Evolutionary conservation across 108 stramenopile genomes (phyloP), one percentile per base, ranked within the genome.

Genomic region (Skeletonema tropicum): DNA sequence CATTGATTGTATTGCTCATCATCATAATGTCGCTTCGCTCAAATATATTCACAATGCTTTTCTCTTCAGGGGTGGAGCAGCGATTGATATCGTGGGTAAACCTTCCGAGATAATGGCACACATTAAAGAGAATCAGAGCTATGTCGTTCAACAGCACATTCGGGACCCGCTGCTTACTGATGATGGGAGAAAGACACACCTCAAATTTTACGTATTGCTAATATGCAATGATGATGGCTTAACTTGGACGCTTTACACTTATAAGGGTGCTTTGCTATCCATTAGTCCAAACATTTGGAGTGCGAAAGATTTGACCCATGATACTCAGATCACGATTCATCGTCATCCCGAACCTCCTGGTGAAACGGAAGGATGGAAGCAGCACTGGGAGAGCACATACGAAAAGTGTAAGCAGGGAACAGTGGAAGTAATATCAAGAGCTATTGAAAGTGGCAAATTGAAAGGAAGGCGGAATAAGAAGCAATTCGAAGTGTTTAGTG

Each of bases 401-500:
- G 66, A 41, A 7, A 14, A 60, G n/a, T 74, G 70, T 36, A 45
- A 74, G 29, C 21, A 31, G 10, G 35, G 26, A 15, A 61, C 80
- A n/a, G 32, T 57, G 71, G 66, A 63, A 26, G 64, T 85, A 5
- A 57, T 85, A 3, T 26, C 48, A 62, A 60, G 65, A 45, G 82
- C 86, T 12, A 73, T 86, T 25, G 71, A 67, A 29, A 36, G 63
- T 25, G 76, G 75, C 14, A 83, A 77, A 67, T 33, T 86, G 7
- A 66, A 60, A 14, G 65, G 35, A 52, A 31, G 73, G 15, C 42
- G 12, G 3, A 59, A 36, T 13, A 61, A 82, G 67, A 64, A 57
- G n/a, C 86, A 86, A 70, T 86, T 79, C 69, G 86, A 86, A 60
- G 46, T 86, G 17, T 71, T 72, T 25, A 66, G 68, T 35, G 83